These are phyloP conservation scores for Ustilago esculenta DNA, from an alignment of 1,284 basidiomycete species.

Conservation along the genomic window DNA sequence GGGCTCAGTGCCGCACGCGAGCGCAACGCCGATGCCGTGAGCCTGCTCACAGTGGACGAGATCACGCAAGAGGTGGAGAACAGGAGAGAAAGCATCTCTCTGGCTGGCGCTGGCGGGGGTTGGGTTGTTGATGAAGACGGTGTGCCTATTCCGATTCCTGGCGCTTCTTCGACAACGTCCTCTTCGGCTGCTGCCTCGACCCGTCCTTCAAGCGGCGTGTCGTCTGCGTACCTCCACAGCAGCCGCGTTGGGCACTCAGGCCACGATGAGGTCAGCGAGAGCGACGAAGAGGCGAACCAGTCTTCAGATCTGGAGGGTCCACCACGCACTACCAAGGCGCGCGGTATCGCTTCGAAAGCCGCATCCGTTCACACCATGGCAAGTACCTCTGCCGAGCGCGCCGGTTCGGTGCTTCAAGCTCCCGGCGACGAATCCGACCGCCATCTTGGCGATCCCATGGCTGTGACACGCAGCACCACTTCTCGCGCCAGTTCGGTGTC, in stretches of 20 bases:
- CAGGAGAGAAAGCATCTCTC: slow-evolving; percentile 72
- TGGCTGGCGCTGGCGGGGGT: slow-evolving; percentile 29
- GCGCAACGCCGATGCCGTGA: slow-evolving; percentile 81
- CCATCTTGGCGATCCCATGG: slow-evolving; percentile 52
- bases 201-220: slow-evolving; percentile 44
- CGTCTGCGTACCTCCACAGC: slow-evolving; percentile 62
- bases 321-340: slow-evolving; percentile 17
- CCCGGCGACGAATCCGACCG: slow-evolving; percentile 52
- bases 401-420: slow-evolving; percentile 55
- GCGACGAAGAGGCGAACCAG: slow-evolving; percentile 64
- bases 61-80: slow-evolving; percentile 96
- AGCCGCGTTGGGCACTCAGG: slow-evolving; percentile 68
- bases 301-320: slow-evolving; percentile 35
- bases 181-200: slow-evolving; percentile 45
- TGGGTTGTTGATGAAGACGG: slow-evolving; percentile 65
- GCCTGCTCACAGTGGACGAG: slow-evolving; percentile 93
- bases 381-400: slow-evolving; percentile 55
- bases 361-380: slow-evolving; percentile 24
- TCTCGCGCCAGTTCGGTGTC: slow-evolving; percentile 44
- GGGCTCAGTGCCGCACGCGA: slow-evolving; percentile 69
- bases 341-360: slow-evolving; percentile 65
- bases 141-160: slow-evolving; percentile 57
- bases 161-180: slow-evolving; percentile 22
- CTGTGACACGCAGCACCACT: slow-evolving; percentile 38
- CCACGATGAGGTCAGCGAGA: slow-evolving; percentile 59